Evolutionary conservation across 2,329 filamentous ascomycete genomes (phyloP), one percentile per base, ranked within the genome.

Genomic region (Grosmannia penicillata): DNA sequence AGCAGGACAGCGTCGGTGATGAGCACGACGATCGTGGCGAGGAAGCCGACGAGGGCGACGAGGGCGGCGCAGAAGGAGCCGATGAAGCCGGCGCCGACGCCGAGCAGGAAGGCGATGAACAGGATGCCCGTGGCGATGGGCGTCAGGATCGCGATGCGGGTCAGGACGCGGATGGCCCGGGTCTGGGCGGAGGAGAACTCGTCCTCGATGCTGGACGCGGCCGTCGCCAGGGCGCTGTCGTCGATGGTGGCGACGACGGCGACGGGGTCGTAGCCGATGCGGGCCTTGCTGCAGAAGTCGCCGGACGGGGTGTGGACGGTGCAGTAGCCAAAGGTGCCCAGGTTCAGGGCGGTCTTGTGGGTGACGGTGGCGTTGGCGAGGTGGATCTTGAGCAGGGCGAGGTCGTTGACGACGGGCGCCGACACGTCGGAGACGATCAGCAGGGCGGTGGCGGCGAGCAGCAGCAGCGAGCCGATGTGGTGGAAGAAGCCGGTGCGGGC

Each of bases 261-360:
- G 36, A 65, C 62, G 13, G 70, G 67, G 46, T 65, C 59, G 58
- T 79, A 78, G 49, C 74, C 75, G 43, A 78, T n/a, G n/a, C n/a
- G n/a, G n/a, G n/a, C 57, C 23, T 54, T 54, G 17, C 57, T 53
- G 34, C 44, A 46, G 31, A 62, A 42, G 18, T 34, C 34, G 13
- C 18, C 17, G 36, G 26, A 33, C n/a, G 36, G 44, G 22, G 43
- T 45, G 45, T 52, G 40, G 37, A 49, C 45, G 17, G 48, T 47
- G 50, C 75, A 79, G 51, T 66, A 72, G 8, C 75, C 75, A 55
- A 76, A 78, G 1, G 70, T 72, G 32, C 75, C 75, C 53, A 73
- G 75, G 3, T 58, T 61, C 25, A 75, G 53, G 10, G 47, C 44
- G 8, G 48, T 36, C 8, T 61, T 49, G 21, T 56, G 51, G 5